Conservation (phyloP, 495 filamentous ascomycete species). For the Lindgomyces ingoldianus region DNA sequence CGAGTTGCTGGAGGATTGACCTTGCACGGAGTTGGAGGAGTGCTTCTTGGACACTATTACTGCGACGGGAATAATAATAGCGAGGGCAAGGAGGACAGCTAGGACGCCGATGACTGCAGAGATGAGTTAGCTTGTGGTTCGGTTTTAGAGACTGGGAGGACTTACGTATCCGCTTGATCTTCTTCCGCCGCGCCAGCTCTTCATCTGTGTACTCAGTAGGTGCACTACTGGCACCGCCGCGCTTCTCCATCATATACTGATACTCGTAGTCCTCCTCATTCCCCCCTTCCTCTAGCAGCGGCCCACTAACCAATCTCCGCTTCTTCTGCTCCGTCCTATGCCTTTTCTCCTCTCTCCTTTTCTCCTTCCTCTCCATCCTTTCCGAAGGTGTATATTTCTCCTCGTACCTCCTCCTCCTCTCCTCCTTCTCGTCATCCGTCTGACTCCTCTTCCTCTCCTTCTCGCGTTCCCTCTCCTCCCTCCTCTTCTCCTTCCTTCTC, state of each 20-base stretch:
- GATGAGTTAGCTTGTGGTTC: constrained; percentile 4
- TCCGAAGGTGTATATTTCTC: constrained; percentile 31
- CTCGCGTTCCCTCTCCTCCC: constrained; percentile 22
- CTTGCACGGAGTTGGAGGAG: constrained; percentile 23
- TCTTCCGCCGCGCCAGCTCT: constrained; percentile 36
- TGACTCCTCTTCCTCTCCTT: constrained; percentile 24
- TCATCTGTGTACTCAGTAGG: constrained; percentile 40
- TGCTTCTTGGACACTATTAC: constrained; percentile 72
- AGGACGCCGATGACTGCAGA: constrained; percentile 55
- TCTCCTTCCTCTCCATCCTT: constrained; percentile 29
- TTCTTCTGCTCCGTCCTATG: constrained; percentile 31
- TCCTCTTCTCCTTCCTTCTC: constrained; percentile 39
- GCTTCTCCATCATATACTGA: constrained; percentile 38
- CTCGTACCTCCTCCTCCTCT: constrained; percentile 28
- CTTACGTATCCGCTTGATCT: constrained; percentile 41
- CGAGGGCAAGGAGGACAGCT: constrained; percentile 60
- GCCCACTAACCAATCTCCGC: constrained; percentile 44
- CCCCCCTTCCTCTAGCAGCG: constrained; percentile 43
- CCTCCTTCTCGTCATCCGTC: constrained; percentile 27
- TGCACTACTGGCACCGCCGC: constrained; percentile 38
- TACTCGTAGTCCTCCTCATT: constrained; percentile 39
- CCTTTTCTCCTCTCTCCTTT: constrained; percentile 23
- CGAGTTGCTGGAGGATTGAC: constrained; percentile 40
- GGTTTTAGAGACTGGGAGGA: neutral
- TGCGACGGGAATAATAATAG: constrained; percentile 73